Percentiles rank a stretch among this genome's conserved stretches.
Conservation (phyloP, 2,329 filamentous ascomycete species). For the Rhynchosporium agropyri region DNA sequence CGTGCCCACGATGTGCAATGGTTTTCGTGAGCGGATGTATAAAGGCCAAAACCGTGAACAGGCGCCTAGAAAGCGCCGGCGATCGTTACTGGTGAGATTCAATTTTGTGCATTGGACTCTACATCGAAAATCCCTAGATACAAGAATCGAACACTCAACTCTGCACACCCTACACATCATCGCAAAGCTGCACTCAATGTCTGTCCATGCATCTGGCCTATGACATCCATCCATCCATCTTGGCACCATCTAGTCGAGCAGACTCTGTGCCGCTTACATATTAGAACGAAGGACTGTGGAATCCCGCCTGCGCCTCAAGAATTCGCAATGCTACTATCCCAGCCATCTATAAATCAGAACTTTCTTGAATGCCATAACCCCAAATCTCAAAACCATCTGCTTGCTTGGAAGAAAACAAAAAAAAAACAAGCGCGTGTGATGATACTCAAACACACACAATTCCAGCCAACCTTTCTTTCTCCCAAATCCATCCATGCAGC, state of each 20-base stretch:
- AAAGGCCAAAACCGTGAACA: background rate
- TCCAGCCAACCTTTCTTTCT: slow-evolving; percentile 6
- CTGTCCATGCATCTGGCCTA: slow-evolving; percentile 16
- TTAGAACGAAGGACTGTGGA: no score
- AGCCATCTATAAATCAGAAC: slow-evolving; percentile 1
- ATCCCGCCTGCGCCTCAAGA: background rate
- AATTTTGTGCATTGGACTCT: slow-evolving; percentile 13
- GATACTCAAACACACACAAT: slow-evolving; percentile 20
- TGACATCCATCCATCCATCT: slow-evolving; percentile 14
- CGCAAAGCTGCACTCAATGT: slow-evolving; percentile 15
- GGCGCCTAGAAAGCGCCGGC: background rate
- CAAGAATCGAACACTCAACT: slow-evolving; percentile 26
- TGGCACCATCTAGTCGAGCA: background rate
- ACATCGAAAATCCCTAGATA: slow-evolving; percentile 24
- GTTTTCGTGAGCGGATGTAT: no score
- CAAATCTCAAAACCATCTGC: slow-evolving; percentile 1
- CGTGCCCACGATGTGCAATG: no score
- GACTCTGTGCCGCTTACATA: background rate
- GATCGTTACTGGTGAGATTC: slow-evolving; percentile 13
- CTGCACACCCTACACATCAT: slow-evolving; percentile 15
- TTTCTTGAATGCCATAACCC: background rate
- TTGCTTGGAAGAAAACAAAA: background rate
- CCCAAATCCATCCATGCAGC: slow-evolving; percentile 15
- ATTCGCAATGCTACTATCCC: background rate
- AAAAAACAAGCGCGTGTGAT: slow-evolving; percentile 12